Percentiles rank a stretch among this genome's conserved stretches.
Evolutionary conservation across 2,329 filamentous ascomycete genomes (phyloP).

Genomic region (Lojkania enalia): DNA sequence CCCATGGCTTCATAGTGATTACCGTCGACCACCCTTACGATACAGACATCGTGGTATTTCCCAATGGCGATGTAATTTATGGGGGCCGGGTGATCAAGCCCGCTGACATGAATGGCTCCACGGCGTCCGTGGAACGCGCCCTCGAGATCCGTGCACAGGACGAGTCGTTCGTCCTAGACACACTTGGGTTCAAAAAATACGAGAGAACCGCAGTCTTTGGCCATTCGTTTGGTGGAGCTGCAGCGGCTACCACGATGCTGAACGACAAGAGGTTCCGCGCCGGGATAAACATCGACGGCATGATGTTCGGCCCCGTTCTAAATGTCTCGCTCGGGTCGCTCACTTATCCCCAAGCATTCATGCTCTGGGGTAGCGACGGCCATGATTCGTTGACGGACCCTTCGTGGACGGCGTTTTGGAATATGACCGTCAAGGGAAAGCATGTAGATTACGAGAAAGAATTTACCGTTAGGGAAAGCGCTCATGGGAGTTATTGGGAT

Average conservation of each 20-base stretch:
- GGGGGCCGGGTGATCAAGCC: constrained; percentile 14
- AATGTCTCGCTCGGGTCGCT: constrained; percentile 9
- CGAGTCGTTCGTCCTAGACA: constrained; percentile 19
- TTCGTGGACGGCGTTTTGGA: constrained; percentile 16
- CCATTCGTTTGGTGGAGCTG: constrained; percentile 38
- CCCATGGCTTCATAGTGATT: constrained; percentile 51
- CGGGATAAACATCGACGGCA: constrained; percentile 37
- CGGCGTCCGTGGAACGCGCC: constrained; percentile 16
- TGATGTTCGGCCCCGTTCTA: constrained; percentile 20
- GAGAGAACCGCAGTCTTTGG: constrained; percentile 25
- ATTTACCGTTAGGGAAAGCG: constrained; percentile 13
- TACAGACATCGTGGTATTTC: constrained; percentile 50
- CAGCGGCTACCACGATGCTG: constrained; percentile 26
- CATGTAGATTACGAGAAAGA: constrained; percentile 15
- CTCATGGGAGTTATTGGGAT: constrained; percentile 21
- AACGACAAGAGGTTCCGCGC: constrained; percentile 28
- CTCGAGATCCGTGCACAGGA: constrained; percentile 19
- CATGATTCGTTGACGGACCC: constrained; percentile 10
- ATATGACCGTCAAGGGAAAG: background rate
- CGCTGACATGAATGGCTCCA: constrained; percentile 6
- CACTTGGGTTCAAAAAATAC: constrained; percentile 6
- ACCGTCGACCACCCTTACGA: constrained; percentile 56
- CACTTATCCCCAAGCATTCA: constrained; percentile 6
- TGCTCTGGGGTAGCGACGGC: constrained; percentile 16
- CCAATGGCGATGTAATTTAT: constrained; percentile 37